phyloP scores from a whole-genome alignment of 495 filamentous ascomycete species.

The Bathelium albidoporum region DNA sequence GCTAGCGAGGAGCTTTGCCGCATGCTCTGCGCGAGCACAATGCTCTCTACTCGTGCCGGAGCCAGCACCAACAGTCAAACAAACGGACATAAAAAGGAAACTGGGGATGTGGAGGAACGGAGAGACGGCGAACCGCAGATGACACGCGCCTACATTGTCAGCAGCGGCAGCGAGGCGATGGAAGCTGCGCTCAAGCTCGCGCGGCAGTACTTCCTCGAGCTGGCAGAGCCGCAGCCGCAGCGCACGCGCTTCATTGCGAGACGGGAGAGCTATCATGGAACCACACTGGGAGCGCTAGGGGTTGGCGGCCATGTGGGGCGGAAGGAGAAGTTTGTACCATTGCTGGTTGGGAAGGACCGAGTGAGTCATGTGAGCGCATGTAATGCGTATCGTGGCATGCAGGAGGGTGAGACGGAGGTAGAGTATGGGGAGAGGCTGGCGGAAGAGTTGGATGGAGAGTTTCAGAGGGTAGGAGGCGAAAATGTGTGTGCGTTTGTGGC shows the following conservation, averaged over 20 bases:
- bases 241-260: slow-evolving; percentile 53
- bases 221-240: slow-evolving; percentile 37
- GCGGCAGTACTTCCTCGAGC: slow-evolving; percentile 54
- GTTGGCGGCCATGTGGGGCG: slow-evolving; percentile 54
- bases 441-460: slow-evolving; percentile 63
- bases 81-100: no score
- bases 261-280: slow-evolving; percentile 65
- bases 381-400: slow-evolving; percentile 47
- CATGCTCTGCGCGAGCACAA: slow-evolving; percentile 16
- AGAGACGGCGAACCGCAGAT: slow-evolving; percentile 17
- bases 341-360: slow-evolving; percentile 43
- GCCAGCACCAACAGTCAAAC: no score
- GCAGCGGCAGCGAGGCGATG: slow-evolving; percentile 52
- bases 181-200: slow-evolving; percentile 59
- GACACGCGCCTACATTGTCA: slow-evolving; percentile 41
- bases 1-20: slow-evolving; percentile 26
- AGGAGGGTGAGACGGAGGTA: slow-evolving; percentile 25
- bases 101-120: background rate
- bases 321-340: slow-evolving; percentile 54
- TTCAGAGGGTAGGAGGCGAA: slow-evolving; percentile 57
- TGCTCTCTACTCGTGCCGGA: background rate
- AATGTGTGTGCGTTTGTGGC: slow-evolving; percentile 69
- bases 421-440: slow-evolving; percentile 48
- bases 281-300: slow-evolving; percentile 55
- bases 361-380: slow-evolving; percentile 60